phyloP scores from a whole-genome alignment of 2,329 filamentous ascomycete genomes.

The Pseudopyricularia cyperi region DNA sequence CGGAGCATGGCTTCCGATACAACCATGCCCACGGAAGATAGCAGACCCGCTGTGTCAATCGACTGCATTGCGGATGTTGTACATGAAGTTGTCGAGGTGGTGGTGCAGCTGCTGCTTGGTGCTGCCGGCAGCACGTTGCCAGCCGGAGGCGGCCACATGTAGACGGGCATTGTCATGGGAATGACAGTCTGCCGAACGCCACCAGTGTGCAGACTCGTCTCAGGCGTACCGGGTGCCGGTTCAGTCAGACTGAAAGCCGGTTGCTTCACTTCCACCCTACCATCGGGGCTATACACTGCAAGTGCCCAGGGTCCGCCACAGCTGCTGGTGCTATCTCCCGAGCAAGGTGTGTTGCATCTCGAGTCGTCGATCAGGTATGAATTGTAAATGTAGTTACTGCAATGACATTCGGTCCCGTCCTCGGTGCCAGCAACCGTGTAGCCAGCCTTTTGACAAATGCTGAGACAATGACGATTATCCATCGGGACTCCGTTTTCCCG shows the following conservation, averaged over 20 bases:
- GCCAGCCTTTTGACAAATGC: constrained; percentile 6
- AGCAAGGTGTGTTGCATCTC: constrained; percentile 9
- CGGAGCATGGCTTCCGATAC: neutral
- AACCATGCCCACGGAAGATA: neutral
- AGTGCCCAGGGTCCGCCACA: constrained; percentile 10
- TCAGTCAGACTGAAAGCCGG: constrained; percentile 8
- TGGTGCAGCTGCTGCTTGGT: neutral
- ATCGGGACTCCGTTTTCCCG: constrained; percentile 2
- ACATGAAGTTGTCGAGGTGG: neutral
- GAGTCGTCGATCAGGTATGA: constrained; percentile 9
- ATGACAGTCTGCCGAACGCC: constrained; percentile 10
- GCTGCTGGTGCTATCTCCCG: constrained; percentile 4
- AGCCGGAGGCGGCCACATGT: constrained; percentile 7
- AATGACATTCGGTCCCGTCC: constrained; percentile 10
- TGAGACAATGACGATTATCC: constrained; percentile 10
- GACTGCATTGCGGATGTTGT: neutral
- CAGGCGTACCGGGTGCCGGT: constrained; percentile 8
- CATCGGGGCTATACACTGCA: constrained; percentile 10
- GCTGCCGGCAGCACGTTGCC: neutral
- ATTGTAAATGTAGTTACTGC: constrained; percentile 9
- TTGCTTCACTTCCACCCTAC: constrained; percentile 6
- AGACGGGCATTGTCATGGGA: constrained; percentile 8
- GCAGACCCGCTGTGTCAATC: neutral
- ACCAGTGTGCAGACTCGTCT: constrained; percentile 6
- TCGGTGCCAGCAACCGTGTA: constrained; percentile 9